Percentiles rank a stretch among this genome's conserved stretches.
phyloP scores from a whole-genome alignment of 352 stramenopile species.

The Peronospora farinosa region DNA sequence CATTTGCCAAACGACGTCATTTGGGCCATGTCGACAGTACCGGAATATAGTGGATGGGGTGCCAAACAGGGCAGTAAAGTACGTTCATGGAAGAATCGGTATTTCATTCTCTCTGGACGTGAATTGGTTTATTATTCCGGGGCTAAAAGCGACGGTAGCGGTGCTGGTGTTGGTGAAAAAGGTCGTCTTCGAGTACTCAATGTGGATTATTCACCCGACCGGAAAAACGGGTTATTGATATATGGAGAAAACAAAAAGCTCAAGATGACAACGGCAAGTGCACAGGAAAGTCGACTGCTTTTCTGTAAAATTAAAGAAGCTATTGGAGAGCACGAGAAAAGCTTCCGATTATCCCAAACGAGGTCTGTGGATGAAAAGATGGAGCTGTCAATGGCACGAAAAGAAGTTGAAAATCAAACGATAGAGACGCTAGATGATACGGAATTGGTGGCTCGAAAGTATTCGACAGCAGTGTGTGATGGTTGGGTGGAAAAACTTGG shows the following conservation, averaged over 20 bases:
- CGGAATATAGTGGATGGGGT: constrained; percentile 52
- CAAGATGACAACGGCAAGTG: constrained; percentile 52
- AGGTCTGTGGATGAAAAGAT: too few species aligned
- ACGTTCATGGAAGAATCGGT: constrained; percentile 66
- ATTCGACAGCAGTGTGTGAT: constrained; percentile 31
- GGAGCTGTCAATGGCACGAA: too few species aligned
- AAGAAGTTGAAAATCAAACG: constrained; percentile 8
- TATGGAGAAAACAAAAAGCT: constrained; percentile 51
- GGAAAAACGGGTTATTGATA: constrained; percentile 51
- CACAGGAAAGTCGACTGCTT: constrained; percentile 49
- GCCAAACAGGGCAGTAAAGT: constrained; percentile 70
- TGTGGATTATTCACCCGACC: constrained; percentile 44
- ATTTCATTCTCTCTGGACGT: constrained; percentile 55
- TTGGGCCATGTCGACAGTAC: not conserved
- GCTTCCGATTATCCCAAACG: constrained; percentile 11
- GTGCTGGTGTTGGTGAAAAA: constrained; percentile 45
- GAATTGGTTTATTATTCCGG: constrained; percentile 55
- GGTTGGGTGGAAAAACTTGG: constrained; percentile 62
- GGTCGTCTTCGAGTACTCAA: constrained; percentile 47
- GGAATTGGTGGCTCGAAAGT: constrained; percentile 17
- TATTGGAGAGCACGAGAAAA: constrained; percentile 29
- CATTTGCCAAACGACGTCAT: not conserved
- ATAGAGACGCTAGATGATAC: constrained; percentile 12
- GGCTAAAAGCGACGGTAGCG: constrained; percentile 31
- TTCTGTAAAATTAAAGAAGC: constrained; percentile 42